Base-by-base conservation (phyloP, 2,329 filamentous ascomycete species). In the Colletotrichum eremochloae region DNA sequence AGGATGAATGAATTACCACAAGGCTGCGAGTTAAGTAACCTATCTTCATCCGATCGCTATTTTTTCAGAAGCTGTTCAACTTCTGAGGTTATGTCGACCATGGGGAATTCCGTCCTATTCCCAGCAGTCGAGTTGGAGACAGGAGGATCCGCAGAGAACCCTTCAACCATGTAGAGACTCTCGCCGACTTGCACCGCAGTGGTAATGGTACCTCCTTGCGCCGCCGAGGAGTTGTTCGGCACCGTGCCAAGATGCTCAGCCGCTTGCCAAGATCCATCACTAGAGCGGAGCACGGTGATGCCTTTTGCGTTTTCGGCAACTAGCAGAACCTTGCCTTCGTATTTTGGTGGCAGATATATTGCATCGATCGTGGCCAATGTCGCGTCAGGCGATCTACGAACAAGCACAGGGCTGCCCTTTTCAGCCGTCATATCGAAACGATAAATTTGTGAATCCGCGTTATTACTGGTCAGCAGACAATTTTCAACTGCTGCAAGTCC, bases 201-300 rank as follows among this genome's bases (percentile, higher is more conserved):
- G 15, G 70, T 67, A 42, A 72, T 48, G 14, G 48, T 53, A 1
- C 69, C 72, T 9, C 72, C 69, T 29, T 69, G 69, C 14, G 69
- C 66, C 33, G 52, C 65, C 2, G 66, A 24, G 7, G 69, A 72
- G 6, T 70, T 68, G 31, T 78, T 79, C 18, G 79, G 65, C 0
- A 83, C 75, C 0, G 75, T 76, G 0, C 82, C 82, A 12, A 84
- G 52, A 29, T 81, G 78, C 75, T 82, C 78, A 3, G 82, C 82
- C 3, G 74, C 74, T 36, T 75, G 73, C 82, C 82, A 85, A 29
- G 71, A 75, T 8, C 74, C 77, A 44, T 84, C 79, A n/a, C 74
- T 70, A 2, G 81, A 83, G 15, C 78, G 74, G 20, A 84, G 66
- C 24, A 84, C 82, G 31, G 80, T 78, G 15, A 80, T 78, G 1